Evolutionary conservation across 768 basidiomycete genomes (phyloP), one percentile per base, ranked within the genome.

Genomic region (Tulasnella sp.): DNA sequence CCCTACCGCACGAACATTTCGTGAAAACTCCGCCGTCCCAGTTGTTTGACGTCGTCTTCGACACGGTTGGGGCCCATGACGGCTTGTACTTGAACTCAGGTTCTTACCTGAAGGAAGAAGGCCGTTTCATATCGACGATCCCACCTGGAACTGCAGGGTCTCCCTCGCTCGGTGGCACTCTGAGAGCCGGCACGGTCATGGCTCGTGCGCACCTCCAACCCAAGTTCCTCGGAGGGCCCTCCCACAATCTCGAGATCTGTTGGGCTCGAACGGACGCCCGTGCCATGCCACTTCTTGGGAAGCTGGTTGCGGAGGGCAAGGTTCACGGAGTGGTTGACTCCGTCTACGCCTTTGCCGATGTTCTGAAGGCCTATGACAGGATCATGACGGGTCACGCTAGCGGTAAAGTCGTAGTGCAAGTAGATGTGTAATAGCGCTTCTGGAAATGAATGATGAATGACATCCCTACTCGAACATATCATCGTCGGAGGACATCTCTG

Each of bases 351-450:
- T 90, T 90, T 66, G 82, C 85, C 39, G 86, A 89, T 5, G 85
- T 79, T 1, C 77, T 85, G 68, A 79, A 85, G 72, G 91, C 90
- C 0, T 92, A 89, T 76, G 87, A 88, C 14, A 81, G 83, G 67
- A 77, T 89, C 8, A 81, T 87, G 83, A 83, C 85, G 0, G 78
- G 81, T 5, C 81, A 85, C 22, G 86, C 88, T 1, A 84, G 82
- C 3, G 91, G 91, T 0, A 91, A 91, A 77, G 83, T 92, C 3
- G 82, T 90, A 3, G 83, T 91, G 12, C 63, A 77, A n/a, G 47
- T 75, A 11, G 59, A 52, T 35, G 63, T 64, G 41, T 72, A 72
- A 68, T 68, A 12, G 26, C 26, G 1, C 17, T 8, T 37, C n/a
- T 64, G 17, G 19, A 37, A 41, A 68, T 6, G 5, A 39, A 22